Evolutionary conservation across 2,329 filamentous ascomycete species (phyloP).

Genomic region (Metarhizium humberi): DNA sequence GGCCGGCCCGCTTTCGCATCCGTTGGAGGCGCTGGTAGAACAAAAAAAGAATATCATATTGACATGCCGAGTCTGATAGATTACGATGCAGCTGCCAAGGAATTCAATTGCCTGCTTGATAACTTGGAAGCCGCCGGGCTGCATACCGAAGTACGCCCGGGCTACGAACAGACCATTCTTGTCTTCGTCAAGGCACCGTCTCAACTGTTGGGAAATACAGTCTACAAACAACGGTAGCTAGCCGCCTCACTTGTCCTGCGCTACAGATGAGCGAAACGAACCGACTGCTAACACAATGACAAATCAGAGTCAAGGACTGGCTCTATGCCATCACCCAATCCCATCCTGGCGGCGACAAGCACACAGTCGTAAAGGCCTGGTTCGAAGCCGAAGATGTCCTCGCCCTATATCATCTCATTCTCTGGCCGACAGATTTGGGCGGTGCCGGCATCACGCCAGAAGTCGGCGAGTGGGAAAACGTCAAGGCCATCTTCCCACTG

Average conservation of each 20-base stretch:
- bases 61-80: slow-evolving; percentile 14
- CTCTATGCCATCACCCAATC: slow-evolving; percentile 58
- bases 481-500: slow-evolving; percentile 52
- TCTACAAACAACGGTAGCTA: slow-evolving; percentile 55
- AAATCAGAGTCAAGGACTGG: slow-evolving; percentile 61
- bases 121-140: slow-evolving; percentile 55
- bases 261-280: neutral
- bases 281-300: neutral
- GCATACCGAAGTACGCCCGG: slow-evolving; percentile 62
- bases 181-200: slow-evolving; percentile 58
- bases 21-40: neutral
- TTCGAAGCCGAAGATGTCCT: slow-evolving; percentile 60
- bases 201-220: slow-evolving; percentile 51
- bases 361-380: slow-evolving; percentile 40
- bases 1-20: too few species aligned
- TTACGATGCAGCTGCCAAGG: slow-evolving; percentile 21
- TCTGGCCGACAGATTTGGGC: slow-evolving; percentile 46
- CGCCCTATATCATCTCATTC: slow-evolving; percentile 60
- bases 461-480: slow-evolving; percentile 48
- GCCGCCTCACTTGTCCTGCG: neutral
- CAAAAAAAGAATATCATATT: neutral
- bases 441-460: slow-evolving; percentile 54
- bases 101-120: slow-evolving; percentile 39
- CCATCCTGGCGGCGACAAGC: slow-evolving; percentile 46
- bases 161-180: slow-evolving; percentile 56